These are phyloP conservation scores for Priceomyces fermenticarens DNA, from an alignment of 805 yeast species.

Conservation along the genomic window DNA sequence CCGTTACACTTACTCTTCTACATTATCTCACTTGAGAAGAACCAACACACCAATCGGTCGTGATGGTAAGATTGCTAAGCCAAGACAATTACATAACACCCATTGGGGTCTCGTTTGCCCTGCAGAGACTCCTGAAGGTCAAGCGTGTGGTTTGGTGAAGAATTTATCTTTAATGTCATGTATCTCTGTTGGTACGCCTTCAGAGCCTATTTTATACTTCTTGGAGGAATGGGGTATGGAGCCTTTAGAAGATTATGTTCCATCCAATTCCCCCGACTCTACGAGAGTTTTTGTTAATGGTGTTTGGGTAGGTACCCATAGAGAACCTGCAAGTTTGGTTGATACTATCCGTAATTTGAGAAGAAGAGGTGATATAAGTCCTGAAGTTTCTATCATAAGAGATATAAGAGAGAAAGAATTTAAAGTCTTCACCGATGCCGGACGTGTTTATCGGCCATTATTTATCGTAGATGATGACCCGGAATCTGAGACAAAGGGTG, in stretches of 20 bases:
- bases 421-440: conserved; percentile 96
- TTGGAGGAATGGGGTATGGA: conserved; percentile 99
- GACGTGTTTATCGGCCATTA: conserved; percentile 95
- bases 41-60: conserved; percentile 99
- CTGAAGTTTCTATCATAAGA: conserved; percentile 95
- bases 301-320: conserved; percentile 98
- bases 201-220: conserved; percentile 88
- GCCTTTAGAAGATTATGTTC: conserved; percentile 92
- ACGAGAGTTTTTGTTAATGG: conserved; percentile 96
- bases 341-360: conserved; percentile 88
- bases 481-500: conserved; percentile 65
- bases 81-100: conserved; percentile 97
- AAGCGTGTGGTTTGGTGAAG: conserved; percentile 98
- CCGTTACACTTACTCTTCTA: conserved; percentile 97
- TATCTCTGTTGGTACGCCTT: conserved; percentile 96
- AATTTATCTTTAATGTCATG: conserved; percentile 95
- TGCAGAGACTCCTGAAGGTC: conserved; percentile 99
- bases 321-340: conserved; percentile 90
- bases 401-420: conserved; percentile 94
- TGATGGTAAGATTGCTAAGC: conserved; percentile 98
- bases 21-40: conserved; percentile 96
- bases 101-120: conserved; percentile 99
- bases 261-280: conserved; percentile 85
- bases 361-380: conserved; percentile 91
- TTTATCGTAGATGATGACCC: conserved; percentile 89